Evolutionary conservation across 495 filamentous ascomycete genomes (phyloP).

Genomic region (Aspergillus homomorphus): DNA sequence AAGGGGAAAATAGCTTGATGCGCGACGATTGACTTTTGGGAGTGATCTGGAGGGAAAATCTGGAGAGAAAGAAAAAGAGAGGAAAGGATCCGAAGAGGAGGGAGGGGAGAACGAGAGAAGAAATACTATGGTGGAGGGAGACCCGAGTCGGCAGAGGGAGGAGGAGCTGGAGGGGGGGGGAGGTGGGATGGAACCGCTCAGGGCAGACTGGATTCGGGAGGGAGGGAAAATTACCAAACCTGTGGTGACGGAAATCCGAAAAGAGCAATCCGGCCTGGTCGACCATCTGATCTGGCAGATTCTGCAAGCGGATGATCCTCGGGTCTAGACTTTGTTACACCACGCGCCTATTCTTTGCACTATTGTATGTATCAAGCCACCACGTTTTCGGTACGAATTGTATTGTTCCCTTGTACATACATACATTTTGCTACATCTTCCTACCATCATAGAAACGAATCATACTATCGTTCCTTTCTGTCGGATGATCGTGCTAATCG

Average conservation of each 20-base stretch:
- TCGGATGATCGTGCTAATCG: neutral
- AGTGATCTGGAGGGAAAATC: conserved; percentile 5
- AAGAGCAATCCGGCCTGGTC: conserved; percentile 22
- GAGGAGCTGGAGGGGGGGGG: neutral
- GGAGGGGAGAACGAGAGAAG: neutral
- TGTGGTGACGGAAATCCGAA: conserved; percentile 18
- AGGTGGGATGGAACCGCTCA: too few relatives aligned
- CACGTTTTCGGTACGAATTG: neutral
- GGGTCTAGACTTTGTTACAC: conserved; percentile 20
- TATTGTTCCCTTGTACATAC: neutral
- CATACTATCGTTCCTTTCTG: neutral
- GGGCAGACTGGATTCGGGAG: neutral
- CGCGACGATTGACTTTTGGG: neutral
- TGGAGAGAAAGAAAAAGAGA: conserved; percentile 6
- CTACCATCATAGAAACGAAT: too few relatives aligned
- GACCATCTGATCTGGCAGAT: conserved; percentile 25
- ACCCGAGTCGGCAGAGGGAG: neutral
- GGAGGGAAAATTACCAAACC: neutral
- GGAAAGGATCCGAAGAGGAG: neutral
- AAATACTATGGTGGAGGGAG: conserved; percentile 1
- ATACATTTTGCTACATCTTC: neutral
- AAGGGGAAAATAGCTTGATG: neutral
- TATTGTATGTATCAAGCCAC: neutral
- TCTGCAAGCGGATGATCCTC: conserved; percentile 25
- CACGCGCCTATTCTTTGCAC: neutral